Conservation (phyloP, 305 asterid genomes). For the Stenogyne calaminthoides region DNA sequence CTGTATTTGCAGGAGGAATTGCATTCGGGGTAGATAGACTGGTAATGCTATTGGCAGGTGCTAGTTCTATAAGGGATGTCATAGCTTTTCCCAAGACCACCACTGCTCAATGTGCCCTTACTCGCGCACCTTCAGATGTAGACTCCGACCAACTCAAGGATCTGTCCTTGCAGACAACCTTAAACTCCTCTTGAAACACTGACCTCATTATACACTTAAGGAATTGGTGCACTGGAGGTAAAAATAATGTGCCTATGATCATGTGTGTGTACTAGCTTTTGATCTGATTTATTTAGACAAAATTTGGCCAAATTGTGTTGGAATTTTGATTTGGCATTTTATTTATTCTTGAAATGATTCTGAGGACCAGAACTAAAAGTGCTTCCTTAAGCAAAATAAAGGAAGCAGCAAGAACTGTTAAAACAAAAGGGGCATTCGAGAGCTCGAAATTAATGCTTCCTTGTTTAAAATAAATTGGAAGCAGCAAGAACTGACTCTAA, state of each 20-base stretch:
- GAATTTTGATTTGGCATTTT: background rate
- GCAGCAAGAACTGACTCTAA: no score
- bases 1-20: constrained; percentile 69
- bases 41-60: constrained; percentile 83
- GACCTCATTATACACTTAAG: background rate
- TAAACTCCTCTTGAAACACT: constrained; percentile 9
- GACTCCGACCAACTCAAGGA: constrained; percentile 85
- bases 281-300: background rate
- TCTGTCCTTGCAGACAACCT: constrained; percentile 47
- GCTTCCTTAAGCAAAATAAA: background rate
- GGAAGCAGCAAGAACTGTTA: no score
- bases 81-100: constrained; percentile 98
- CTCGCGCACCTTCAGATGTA: constrained; percentile 84
- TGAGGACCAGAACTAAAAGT: background rate
- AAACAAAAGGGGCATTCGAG: no score
- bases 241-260: background rate
- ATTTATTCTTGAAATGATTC: background rate
- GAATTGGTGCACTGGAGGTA: background rate
- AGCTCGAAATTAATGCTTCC: no score
- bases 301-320: background rate
- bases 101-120: constrained; percentile 87
- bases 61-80: constrained; percentile 86
- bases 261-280: background rate
- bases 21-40: constrained; percentile 91
- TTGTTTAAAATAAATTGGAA: no score